These are phyloP conservation scores for Rossbeevera mucosa DNA, from an alignment of 768 basidiomycete species.

Conservation along the genomic window DNA sequence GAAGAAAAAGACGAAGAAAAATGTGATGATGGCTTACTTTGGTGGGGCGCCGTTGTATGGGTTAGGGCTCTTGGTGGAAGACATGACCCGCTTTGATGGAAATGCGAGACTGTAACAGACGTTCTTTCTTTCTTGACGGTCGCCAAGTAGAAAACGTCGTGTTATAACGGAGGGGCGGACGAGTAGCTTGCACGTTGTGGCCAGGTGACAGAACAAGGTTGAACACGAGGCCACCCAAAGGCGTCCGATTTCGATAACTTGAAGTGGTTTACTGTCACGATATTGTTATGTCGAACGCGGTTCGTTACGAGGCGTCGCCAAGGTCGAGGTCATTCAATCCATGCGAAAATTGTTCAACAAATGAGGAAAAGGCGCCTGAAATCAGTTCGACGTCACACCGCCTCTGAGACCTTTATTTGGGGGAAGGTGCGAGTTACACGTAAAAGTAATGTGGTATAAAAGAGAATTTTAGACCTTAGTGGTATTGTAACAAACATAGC, in stretches of 20 bases:
- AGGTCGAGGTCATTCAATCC: neutral
- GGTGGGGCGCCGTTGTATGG: constrained; percentile 32
- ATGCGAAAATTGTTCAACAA: neutral
- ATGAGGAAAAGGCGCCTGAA: neutral
- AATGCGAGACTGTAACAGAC: neutral
- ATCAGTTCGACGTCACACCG: neutral
- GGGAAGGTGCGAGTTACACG: constrained; percentile 9
- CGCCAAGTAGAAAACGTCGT: neutral
- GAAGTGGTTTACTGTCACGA: neutral
- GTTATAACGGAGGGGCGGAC: neutral
- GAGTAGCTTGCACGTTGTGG: constrained; percentile 5
- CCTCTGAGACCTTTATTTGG: neutral
- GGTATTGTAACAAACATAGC: constrained; percentile 3
- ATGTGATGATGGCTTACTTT: constrained; percentile 23
- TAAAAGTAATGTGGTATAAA: constrained; percentile 8
- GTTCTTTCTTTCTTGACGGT: neutral
- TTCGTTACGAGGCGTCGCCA: neutral
- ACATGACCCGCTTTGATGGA: constrained; percentile 22
- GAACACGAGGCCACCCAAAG: constrained; percentile 18
- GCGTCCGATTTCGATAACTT: neutral
- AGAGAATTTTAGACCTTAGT: constrained; percentile 2
- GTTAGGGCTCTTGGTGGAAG: constrained; percentile 31
- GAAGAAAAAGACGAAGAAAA: neutral
- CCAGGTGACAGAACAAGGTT: constrained; percentile 15
- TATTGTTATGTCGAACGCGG: constrained; percentile 1